Conservation (phyloP, 2,329 filamentous ascomycete species). For the Paecilomyces sp. region DNA sequence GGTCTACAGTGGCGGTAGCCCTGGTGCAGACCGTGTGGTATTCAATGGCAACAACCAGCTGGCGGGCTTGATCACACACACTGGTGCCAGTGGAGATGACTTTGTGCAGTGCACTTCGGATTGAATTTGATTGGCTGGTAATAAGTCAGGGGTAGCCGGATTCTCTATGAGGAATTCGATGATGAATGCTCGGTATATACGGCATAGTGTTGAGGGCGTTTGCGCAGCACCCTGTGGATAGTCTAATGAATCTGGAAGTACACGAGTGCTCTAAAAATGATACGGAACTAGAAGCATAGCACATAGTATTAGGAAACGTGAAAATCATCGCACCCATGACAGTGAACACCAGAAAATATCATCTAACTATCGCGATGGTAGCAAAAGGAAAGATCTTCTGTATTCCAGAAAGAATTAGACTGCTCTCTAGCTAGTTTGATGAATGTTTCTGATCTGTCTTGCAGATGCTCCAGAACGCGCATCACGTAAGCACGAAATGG, state of each 20-base stretch:
- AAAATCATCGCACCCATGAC: no score
- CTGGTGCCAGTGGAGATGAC: conserved; percentile 59
- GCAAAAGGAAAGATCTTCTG: no score
- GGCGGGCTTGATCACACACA: conserved; percentile 63
- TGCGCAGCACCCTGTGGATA: no score
- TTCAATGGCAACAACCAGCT: conserved; percentile 52
- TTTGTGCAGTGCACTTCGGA: conserved; percentile 58
- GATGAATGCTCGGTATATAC: background rate
- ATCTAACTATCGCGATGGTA: no score
- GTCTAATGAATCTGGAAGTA: no score
- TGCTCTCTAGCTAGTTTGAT: background rate
- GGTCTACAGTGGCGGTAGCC: conserved; percentile 53
- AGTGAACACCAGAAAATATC: no score
- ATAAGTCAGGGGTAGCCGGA: background rate
- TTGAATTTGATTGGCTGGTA: background rate
- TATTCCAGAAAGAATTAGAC: no score
- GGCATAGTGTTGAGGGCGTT: background rate
- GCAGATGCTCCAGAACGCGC: background rate
- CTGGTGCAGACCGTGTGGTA: conserved; percentile 60
- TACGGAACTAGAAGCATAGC: no score
- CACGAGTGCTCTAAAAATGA: no score
- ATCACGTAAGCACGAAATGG: background rate
- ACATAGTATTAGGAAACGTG: no score
- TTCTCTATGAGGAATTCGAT: background rate
- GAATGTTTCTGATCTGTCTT: background rate